A percentile compares a stretch with the other conserved stretches of the same genome.
These are phyloP conservation scores for Calonectria pseudoreteaudii DNA, from an alignment of 2,329 filamentous ascomycete genomes.

Conservation along the genomic window DNA sequence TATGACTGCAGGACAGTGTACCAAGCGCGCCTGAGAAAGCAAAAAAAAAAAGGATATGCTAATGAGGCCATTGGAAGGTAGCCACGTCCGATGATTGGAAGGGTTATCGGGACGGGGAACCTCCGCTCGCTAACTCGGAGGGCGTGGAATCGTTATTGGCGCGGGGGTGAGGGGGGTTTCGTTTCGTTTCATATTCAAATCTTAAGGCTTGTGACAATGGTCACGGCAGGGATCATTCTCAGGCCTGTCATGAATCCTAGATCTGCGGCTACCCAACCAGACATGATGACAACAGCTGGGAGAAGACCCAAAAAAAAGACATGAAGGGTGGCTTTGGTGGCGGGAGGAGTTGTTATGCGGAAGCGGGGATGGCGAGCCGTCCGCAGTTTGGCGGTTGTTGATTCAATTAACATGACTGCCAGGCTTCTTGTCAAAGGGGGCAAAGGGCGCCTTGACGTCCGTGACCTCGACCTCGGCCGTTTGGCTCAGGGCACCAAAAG, in stretches of 20 bases:
- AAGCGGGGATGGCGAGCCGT: not conserved
- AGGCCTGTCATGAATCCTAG: not conserved
- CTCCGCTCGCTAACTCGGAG: not conserved
- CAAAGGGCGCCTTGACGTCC: not conserved
- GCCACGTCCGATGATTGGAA: constrained; percentile 8
- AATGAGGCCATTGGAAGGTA: constrained; percentile 8
- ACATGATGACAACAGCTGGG: not conserved
- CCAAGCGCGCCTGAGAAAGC: not conserved
- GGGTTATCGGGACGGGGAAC: not conserved
- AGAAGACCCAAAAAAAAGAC: not conserved
- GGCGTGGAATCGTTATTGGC: not conserved
- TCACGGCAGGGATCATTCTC: constrained; percentile 5
- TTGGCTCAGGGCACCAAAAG: not conserved
- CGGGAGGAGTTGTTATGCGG: not conserved
- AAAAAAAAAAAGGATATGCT: not conserved
- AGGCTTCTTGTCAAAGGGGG: constrained; percentile 6
- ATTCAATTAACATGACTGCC: not conserved
- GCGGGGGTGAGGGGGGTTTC: constrained; percentile 2
- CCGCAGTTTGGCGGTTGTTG: not conserved
- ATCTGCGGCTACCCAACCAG: not conserved
- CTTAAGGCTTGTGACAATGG: constrained; percentile 11
- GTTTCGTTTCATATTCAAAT: constrained; percentile 27
- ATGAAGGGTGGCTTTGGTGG: not conserved
- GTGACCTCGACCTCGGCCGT: not conserved
- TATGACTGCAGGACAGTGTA: not conserved